A percentile compares a stretch with the other conserved stretches of the same genome.
phyloP scores from a whole-genome alignment of 768 basidiomycete genomes.

The Dendrothele bispora region DNA sequence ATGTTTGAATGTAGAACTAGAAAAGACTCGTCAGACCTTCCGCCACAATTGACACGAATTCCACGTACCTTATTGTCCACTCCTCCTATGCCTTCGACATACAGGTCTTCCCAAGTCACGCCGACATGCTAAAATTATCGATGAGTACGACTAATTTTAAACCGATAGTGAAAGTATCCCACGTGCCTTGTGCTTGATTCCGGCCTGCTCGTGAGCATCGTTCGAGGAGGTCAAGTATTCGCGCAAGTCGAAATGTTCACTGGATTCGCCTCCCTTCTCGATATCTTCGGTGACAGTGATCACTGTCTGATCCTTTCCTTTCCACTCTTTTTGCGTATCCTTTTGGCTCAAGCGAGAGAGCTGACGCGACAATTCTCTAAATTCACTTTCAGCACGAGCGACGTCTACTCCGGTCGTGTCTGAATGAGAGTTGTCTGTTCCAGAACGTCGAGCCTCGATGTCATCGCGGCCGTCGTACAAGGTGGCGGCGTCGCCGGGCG shows the following conservation, averaged over 20 bases:
- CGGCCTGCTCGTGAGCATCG: conserved; percentile 62
- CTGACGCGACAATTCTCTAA: conserved; percentile 53
- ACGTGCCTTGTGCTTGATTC: conserved; percentile 62
- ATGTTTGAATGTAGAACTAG: conserved; percentile 59
- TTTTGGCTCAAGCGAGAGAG: conserved; percentile 29
- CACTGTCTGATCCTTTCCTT: conserved; percentile 22
- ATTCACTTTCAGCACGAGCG: conserved; percentile 49
- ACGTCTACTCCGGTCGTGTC: conserved; percentile 32
- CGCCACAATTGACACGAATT: background rate
- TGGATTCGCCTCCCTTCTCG: conserved; percentile 36
- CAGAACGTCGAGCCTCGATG: background rate
- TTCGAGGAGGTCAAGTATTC: conserved; percentile 70
- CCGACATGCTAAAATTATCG: conserved; percentile 54
- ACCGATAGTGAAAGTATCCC: background rate
- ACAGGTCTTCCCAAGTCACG: conserved; percentile 70
- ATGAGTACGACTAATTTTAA: background rate
- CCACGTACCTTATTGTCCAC: conserved; percentile 51
- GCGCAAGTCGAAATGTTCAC: conserved; percentile 56
- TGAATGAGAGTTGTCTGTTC: conserved; percentile 10
- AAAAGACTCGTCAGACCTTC: background rate
- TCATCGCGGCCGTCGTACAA: conserved; percentile 23
- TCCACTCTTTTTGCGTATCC: background rate
- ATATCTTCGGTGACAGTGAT: conserved; percentile 43
- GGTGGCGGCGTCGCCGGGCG: conserved; percentile 29
- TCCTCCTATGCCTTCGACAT: conserved; percentile 61